phyloP scores from a whole-genome alignment of 148 eudicot species.

The Fallopia convolvulus region DNA sequence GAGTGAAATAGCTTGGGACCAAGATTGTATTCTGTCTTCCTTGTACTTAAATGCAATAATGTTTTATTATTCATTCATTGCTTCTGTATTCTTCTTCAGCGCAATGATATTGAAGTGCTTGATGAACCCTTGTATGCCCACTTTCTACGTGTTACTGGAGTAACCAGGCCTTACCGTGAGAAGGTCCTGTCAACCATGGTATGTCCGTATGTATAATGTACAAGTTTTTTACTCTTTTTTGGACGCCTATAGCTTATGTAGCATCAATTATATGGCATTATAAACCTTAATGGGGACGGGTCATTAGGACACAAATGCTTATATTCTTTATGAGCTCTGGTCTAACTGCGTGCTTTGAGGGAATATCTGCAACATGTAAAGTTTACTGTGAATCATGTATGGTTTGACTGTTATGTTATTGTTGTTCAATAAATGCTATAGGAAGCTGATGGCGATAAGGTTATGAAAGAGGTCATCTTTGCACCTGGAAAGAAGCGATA shows the following conservation, averaged over 20 bases:
- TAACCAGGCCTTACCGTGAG: slow-evolving; percentile 65
- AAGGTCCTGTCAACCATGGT: slow-evolving; percentile 69
- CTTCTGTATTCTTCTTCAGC: slow-evolving; percentile 28
- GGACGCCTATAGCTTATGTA: neutral
- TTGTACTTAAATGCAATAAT: neutral
- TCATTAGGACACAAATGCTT: neutral
- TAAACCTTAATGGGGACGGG: no score
- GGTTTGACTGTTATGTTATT: neutral
- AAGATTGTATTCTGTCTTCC: neutral
- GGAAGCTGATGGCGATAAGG: slow-evolving; percentile 81
- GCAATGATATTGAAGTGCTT: slow-evolving; percentile 88
- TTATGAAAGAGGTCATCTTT: slow-evolving; percentile 61
- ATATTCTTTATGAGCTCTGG: neutral
- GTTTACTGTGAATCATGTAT: neutral
- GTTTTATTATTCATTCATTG: neutral
- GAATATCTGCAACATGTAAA: neutral
- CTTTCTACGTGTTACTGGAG: slow-evolving; percentile 61
- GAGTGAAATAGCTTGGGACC: neutral
- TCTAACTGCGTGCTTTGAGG: neutral
- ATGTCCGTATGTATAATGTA: slow-evolving; percentile 15
- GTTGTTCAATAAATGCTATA: slow-evolving; percentile 15
- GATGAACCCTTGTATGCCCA: slow-evolving; percentile 90
- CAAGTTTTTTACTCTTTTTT: no score
- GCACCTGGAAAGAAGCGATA: slow-evolving; percentile 74
- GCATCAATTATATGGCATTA: neutral